phyloP scores from a whole-genome alignment of 225 moss, liverwort and hornwort species.

The Climacium dendroides region DNA sequence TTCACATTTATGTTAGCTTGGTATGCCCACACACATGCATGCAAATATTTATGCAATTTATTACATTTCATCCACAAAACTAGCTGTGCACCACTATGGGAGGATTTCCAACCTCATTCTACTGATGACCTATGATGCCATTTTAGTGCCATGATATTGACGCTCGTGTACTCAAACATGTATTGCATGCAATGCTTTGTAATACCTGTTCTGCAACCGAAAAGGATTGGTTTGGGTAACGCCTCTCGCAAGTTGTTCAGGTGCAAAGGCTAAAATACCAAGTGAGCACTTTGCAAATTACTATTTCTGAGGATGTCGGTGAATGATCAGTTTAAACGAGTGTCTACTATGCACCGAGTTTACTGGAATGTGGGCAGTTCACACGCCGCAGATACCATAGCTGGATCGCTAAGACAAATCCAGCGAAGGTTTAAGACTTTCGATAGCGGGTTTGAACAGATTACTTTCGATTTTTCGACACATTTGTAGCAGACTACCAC shows the following conservation, averaged over 20 bases:
- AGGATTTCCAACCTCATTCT: not conserved
- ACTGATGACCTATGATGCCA: not conserved
- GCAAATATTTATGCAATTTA: not conserved
- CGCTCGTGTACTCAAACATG: not conserved
- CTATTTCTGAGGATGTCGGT: not conserved
- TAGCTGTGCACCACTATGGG: not conserved
- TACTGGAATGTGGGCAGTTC: not conserved
- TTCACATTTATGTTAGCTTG: not conserved
- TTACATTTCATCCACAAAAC: not conserved
- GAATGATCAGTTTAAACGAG: no score
- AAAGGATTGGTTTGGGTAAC: not conserved
- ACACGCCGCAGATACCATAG: not conserved
- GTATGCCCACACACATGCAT: not conserved
- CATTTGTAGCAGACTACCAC: not conserved
- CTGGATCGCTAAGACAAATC: not conserved
- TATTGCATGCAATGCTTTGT: no score
- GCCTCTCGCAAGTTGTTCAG: not conserved
- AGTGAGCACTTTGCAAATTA: no score
- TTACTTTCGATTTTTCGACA: not conserved
- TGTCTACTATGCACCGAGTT: not conserved
- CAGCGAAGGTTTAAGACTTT: no score
- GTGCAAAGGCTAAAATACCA: no score
- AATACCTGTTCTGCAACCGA: not conserved
- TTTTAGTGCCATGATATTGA: not conserved
- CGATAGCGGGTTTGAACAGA: no score